Evolutionary conservation across 1,139 yeast genomes (phyloP), one percentile per base, ranked within the genome.

Genomic region (Petasospora fabianii): DNA sequence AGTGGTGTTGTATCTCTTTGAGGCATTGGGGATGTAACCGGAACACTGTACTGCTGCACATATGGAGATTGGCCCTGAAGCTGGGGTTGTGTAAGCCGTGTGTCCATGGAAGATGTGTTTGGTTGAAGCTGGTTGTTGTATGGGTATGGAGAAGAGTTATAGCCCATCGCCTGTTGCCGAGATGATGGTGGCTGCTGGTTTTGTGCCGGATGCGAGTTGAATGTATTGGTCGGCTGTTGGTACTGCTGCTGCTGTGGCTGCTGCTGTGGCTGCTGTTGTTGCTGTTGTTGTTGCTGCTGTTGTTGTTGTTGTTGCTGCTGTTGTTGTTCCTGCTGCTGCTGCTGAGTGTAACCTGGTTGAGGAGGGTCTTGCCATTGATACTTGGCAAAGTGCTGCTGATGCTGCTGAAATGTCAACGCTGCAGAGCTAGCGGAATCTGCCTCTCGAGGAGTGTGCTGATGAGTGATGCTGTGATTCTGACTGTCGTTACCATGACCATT

Each of bases 231-330:
- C 18, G 29, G 22, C 10, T 20, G 22, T 20, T 20, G 22, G 7
- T 26, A 18, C 16, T 15, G 31, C 11, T 18, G 29, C 8, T 16
- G 33, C 13, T 35, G 28, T 16, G 24, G 30, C 16, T 27, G 31
- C 17, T 30, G 42, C 10, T 31, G 38, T 19, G 15, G 36, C 11
- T 38, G 28, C 19, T 33, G 37, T 28, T 30, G 34, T 26, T 33
- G 39, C 11, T 24, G 37, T 12, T 20, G 20, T 22, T 10, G 32
- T 6, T 24, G 36, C 17, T 13, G 24, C 5, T 35, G 36, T 6
- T 19, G 21, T 8, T 18, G 30, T 15, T 30, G 38, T 14, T 30
- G 27, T 24, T 24, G 10, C 13, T 24, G 27, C 10, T 20, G 22
- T 20, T 20, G 22, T 20, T 20, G 7, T 20, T 20, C 9, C 10